A percentile compares a stretch with the other conserved stretches of the same genome.
phyloP scores from a whole-genome alignment of 2,329 filamentous ascomycete genomes.

The Exophiala aquamarina region DNA sequence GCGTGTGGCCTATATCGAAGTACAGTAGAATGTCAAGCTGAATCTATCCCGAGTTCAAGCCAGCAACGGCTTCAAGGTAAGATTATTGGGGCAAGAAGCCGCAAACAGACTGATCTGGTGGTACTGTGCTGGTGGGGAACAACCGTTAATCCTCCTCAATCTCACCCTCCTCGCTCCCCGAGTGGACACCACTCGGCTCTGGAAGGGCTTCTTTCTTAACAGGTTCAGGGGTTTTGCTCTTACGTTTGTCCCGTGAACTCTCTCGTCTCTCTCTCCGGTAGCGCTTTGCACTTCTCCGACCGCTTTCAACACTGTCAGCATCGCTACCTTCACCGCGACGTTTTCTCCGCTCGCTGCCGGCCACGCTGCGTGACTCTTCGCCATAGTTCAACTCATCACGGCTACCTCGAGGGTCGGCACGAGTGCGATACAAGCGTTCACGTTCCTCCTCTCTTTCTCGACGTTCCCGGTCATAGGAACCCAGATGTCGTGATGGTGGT shows the following conservation, averaged over 20 bases:
- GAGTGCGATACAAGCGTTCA: conserved; percentile 78
- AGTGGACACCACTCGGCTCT: conserved; percentile 67
- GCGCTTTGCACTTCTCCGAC: conserved; percentile 59
- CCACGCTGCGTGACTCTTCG: conserved; percentile 60
- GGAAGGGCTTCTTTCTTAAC: conserved; percentile 38
- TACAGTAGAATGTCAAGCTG: no score
- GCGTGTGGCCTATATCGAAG: no score
- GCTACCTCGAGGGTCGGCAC: conserved; percentile 76
- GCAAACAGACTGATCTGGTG: conserved; percentile 18
- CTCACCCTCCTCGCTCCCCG: conserved; percentile 95
- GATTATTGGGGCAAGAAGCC: neutral
- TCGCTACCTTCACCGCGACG: conserved; percentile 74
- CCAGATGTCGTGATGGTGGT: conserved; percentile 32
- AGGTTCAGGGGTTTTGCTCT: conserved; percentile 50
- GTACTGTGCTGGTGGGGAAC: neutral
- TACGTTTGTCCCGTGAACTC: conserved; percentile 52
- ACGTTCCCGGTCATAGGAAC: conserved; percentile 75
- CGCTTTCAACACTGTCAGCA: conserved; percentile 59
- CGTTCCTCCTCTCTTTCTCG: conserved; percentile 87
- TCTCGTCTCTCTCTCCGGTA: conserved; percentile 41
- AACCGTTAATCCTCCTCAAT: conserved; percentile 71
- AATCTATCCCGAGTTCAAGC: neutral
- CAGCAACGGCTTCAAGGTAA: neutral
- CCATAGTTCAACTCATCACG: conserved; percentile 91
- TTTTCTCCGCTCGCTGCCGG: conserved; percentile 66